Evolutionary conservation across 2,329 filamentous ascomycete species (phyloP).

Genomic region (Pseudogymnoascus sp.): DNA sequence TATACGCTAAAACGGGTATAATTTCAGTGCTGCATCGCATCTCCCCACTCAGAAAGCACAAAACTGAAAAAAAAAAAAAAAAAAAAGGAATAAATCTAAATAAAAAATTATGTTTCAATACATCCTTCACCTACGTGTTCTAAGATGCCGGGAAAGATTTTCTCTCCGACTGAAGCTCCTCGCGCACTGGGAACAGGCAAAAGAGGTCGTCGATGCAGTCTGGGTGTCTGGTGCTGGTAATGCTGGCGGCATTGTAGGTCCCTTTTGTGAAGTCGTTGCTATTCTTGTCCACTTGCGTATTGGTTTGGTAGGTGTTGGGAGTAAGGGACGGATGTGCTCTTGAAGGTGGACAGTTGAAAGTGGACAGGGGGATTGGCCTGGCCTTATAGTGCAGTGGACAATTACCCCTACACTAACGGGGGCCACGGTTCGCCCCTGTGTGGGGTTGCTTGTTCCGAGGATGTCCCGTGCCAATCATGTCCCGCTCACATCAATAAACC

Average conservation of each 20-base stretch:
- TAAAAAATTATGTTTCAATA: background rate
- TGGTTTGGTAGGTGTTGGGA: background rate
- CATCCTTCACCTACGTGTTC: constrained; percentile 17
- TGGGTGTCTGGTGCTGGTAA: background rate
- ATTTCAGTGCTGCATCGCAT: background rate
- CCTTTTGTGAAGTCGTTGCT: background rate
- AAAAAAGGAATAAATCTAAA: background rate
- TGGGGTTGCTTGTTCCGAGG: background rate
- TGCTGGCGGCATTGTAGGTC: background rate
- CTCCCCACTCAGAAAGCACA: constrained; percentile 14
- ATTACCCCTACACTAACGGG: background rate
- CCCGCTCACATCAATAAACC: background rate
- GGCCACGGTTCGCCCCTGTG: background rate
- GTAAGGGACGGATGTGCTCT: background rate
- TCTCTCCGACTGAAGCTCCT: constrained; percentile 23
- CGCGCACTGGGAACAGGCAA: constrained; percentile 18
- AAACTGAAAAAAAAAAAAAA: constrained; percentile 10
- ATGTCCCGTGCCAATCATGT: background rate
- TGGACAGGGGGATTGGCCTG: background rate
- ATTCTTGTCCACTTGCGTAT: background rate
- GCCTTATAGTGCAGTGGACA: background rate
- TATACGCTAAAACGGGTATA: background rate
- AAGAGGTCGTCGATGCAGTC: background rate
- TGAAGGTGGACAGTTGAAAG: background rate
- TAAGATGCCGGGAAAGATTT: constrained; percentile 22